phyloP scores from a whole-genome alignment of 2,329 filamentous ascomycete genomes.

The Fusarium kyushuense region DNA sequence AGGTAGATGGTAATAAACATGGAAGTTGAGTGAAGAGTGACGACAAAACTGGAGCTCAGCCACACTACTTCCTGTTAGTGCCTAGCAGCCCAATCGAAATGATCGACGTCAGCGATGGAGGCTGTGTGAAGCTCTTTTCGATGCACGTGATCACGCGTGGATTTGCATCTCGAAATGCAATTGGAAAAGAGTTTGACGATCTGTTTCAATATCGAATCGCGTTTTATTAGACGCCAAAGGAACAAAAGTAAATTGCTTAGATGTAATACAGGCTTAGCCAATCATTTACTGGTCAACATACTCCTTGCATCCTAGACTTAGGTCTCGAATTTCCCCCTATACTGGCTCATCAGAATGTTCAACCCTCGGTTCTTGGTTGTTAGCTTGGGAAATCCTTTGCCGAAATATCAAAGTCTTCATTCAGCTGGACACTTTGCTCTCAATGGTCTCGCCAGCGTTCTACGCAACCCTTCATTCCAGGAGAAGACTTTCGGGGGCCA shows the following conservation, averaged over 20 bases:
- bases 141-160: conserved; percentile 49
- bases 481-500: conserved; percentile 63
- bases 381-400: conserved; percentile 86
- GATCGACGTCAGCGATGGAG: conserved; percentile 50
- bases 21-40: conserved; percentile 45
- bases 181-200: conserved; percentile 18
- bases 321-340: not conserved
- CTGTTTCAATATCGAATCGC: conserved; percentile 19
- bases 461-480: conserved; percentile 62
- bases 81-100: conserved; percentile 48
- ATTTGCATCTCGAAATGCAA: conserved; percentile 3
- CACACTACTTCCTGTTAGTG: conserved; percentile 36
- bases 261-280: not conserved
- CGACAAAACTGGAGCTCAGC: conserved; percentile 51
- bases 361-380: conserved; percentile 76
- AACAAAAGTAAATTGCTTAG: not conserved
- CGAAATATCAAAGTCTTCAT: conserved; percentile 84
- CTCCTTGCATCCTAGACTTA: not conserved
- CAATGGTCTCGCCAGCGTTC: conserved; percentile 64
- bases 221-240: not conserved
- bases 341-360: conserved; percentile 48
- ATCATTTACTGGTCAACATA: not conserved
- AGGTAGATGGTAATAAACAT: conserved; percentile 43
- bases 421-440: conserved; percentile 87
- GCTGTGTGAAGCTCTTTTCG: conserved; percentile 28